These are phyloP conservation scores for Backusella mclennaniae DNA, from an alignment of 192 early-diverging fungal species.

Conservation along the genomic window DNA sequence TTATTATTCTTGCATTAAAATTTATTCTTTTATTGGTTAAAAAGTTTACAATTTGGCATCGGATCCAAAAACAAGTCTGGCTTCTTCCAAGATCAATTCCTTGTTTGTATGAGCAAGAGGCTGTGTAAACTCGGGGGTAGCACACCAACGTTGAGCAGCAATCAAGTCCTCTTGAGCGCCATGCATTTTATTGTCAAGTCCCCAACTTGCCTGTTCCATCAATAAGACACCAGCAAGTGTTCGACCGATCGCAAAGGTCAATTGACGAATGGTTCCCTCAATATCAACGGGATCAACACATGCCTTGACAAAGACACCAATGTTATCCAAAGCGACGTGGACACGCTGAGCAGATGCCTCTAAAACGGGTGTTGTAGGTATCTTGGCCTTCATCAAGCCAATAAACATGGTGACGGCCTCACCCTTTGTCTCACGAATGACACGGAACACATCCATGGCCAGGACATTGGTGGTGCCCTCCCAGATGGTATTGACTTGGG, in stretches of 20 bases:
- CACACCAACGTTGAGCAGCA: constrained; percentile 22
- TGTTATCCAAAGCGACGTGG: constrained; percentile 22
- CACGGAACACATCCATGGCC: constrained; percentile 58
- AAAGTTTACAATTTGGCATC: constrained; percentile 13
- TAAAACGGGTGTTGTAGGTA: background rate
- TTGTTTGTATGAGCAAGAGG: constrained; percentile 5
- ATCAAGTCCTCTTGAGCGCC: constrained; percentile 10
- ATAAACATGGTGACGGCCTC: background rate
- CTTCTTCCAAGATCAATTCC: constrained; percentile 18
- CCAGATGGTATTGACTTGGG: constrained; percentile 68
- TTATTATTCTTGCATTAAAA: too few relatives aligned
- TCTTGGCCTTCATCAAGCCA: background rate
- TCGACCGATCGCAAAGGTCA: constrained; percentile 49
- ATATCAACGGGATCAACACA: constrained; percentile 22
- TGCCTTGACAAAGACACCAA: constrained; percentile 19
- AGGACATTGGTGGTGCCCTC: constrained; percentile 73
- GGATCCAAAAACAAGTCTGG: constrained; percentile 18
- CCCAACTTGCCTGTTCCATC: constrained; percentile 50
- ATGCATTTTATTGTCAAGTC: background rate
- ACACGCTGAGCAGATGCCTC: constrained; percentile 27
- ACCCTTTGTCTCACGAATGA: constrained; percentile 50
- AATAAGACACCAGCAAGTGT: constrained; percentile 45
- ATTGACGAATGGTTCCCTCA: constrained; percentile 42
- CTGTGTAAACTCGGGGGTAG: background rate
- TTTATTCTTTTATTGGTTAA: too few relatives aligned